phyloP scores from a whole-genome alignment of 179 eudicot species.

The Camellia oleifera region DNA sequence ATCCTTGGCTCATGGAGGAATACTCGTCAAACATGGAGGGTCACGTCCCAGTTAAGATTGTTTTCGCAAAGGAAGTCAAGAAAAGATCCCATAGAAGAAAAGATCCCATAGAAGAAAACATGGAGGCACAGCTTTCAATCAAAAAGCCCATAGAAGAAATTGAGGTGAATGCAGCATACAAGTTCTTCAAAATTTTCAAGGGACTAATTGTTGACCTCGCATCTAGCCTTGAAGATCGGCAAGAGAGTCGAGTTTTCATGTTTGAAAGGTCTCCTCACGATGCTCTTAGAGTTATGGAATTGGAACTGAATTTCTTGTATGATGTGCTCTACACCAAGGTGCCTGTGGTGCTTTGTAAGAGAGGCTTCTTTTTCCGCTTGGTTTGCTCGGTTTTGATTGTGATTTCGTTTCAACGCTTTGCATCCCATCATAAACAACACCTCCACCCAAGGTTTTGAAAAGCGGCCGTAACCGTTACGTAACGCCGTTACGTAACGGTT shows the following conservation, averaged over 20 bases:
- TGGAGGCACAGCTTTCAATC: not conserved
- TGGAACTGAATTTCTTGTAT: conserved; percentile 34
- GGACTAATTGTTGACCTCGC: conserved; percentile 28
- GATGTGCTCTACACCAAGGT: conserved; percentile 32
- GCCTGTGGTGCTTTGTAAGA: conserved; percentile 5
- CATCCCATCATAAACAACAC: not conserved
- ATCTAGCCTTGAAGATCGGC: conserved; percentile 14
- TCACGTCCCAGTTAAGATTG: conserved; percentile 1
- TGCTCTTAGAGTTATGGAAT: conserved; percentile 18
- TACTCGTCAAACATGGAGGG: not conserved
- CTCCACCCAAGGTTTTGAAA: not conserved
- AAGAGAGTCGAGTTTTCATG: conserved; percentile 14
- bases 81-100: not conserved
- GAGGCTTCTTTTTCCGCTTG: conserved; percentile 10
- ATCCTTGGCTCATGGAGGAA: too few relatives aligned
- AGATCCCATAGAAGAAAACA: too few relatives aligned
- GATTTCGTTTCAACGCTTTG: conserved; percentile 10
- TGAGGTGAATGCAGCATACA: not conserved
- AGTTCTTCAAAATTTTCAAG: conserved; percentile 19
- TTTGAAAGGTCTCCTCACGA: not conserved
- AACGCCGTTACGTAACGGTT: too few relatives aligned
- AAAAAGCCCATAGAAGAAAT: too few relatives aligned
- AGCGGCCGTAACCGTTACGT: too few relatives aligned
- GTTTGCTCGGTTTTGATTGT: conserved; percentile 1
- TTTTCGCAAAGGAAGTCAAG: not conserved